Evolutionary conservation across 805 yeast genomes (phyloP).

Genomic region (Metschnikowia lunata): DNA sequence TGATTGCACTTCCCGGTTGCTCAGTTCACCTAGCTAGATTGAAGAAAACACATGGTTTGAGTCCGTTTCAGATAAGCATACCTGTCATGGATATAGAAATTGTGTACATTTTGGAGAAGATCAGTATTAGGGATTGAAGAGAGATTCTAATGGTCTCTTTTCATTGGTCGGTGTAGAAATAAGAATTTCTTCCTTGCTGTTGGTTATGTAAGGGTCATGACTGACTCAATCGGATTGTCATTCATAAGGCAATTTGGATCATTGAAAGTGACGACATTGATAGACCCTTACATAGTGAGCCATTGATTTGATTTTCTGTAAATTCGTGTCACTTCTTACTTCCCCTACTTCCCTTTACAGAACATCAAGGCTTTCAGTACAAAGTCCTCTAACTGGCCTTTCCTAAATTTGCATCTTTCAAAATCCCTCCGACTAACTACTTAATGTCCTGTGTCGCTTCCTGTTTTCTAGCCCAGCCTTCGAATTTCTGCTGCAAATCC

Average conservation of each 20-base stretch:
- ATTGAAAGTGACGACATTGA: no score
- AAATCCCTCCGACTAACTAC: neutral
- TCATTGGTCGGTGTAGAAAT: no score
- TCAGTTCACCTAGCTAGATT: conserved; percentile 31
- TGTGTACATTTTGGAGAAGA: conserved; percentile 30
- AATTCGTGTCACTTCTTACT: neutral
- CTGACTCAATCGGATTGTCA: no score
- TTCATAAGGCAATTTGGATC: no score
- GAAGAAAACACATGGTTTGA: conserved; percentile 42
- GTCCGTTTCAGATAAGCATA: conserved; percentile 31
- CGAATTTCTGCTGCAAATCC: conserved; percentile 27
- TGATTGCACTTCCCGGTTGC: conserved; percentile 8
- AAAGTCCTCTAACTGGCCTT: neutral
- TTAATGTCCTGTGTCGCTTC: neutral
- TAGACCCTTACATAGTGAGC: no score
- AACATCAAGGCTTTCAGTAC: neutral
- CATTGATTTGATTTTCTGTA: no score
- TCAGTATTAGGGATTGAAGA: no score
- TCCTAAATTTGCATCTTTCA: neutral
- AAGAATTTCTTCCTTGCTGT: no score
- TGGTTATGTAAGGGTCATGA: no score
- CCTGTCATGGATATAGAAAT: conserved; percentile 43
- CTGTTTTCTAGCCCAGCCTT: conserved; percentile 22
- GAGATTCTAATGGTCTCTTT: no score
- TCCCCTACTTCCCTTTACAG: no score